phyloP scores from a whole-genome alignment of 2,329 filamentous ascomycete species.

The Clonostachys sp. region DNA sequence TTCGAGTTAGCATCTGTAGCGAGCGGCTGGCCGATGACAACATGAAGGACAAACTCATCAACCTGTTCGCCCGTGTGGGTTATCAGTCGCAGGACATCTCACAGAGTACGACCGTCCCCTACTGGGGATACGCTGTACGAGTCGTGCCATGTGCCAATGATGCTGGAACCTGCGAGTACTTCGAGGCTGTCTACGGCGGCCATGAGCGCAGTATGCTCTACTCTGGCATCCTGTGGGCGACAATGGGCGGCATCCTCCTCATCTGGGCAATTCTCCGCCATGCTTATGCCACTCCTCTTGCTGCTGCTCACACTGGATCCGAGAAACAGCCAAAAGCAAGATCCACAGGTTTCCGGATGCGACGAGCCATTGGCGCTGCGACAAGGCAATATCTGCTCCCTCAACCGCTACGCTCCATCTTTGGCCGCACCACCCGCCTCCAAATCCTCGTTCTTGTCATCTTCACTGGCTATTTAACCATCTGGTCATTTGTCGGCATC shows the following conservation, averaged over 20 bases:
- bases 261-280: conserved; percentile 28
- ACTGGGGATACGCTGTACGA: conserved; percentile 42
- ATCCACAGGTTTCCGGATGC: conserved; percentile 19
- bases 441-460: conserved; percentile 59
- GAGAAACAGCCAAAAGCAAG: conserved; percentile 3
- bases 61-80: not conserved
- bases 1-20: too few relatives aligned
- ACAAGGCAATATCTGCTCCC: conserved; percentile 53
- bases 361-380: conserved; percentile 27
- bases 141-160: conserved; percentile 39
- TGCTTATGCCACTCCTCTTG: conserved; percentile 4
- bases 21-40: too few relatives aligned
- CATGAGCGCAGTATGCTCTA: conserved; percentile 47
- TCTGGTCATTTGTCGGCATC: conserved; percentile 68
- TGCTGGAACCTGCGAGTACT: conserved; percentile 38
- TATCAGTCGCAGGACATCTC: conserved; percentile 30
- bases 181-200: conserved; percentile 43
- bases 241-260: conserved; percentile 35
- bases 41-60: too few relatives aligned
- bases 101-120: conserved; percentile 12
- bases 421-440: conserved; percentile 63
- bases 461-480: conserved; percentile 55
- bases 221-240: conserved; percentile 42
- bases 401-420: conserved; percentile 53
- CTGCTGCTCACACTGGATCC: not conserved